These are phyloP conservation scores for Coemansia umbellata DNA, from an alignment of 192 early-diverging fungal species.

Conservation along the genomic window DNA sequence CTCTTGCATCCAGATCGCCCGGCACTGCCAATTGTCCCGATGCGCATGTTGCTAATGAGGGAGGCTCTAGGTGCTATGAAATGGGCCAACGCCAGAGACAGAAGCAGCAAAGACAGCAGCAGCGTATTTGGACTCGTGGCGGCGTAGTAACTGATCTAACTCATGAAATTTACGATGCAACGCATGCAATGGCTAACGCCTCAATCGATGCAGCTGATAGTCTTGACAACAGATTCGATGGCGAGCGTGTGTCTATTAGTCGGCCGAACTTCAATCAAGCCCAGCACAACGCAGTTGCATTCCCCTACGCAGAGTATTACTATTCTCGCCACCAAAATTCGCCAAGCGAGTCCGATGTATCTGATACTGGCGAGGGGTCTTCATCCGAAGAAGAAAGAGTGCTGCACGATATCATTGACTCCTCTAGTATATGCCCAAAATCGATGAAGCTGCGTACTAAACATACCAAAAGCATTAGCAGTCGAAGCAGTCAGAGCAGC, in stretches of 20 bases:
- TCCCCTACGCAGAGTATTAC: slow-evolving; percentile 20
- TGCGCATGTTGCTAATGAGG: background rate
- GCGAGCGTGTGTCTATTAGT: slow-evolving; percentile 33
- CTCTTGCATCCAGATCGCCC: background rate
- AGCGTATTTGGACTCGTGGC: slow-evolving; percentile 14
- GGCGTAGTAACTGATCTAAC: slow-evolving; percentile 23
- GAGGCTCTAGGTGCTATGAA: background rate
- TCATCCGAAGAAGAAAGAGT: background rate
- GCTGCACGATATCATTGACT: background rate
- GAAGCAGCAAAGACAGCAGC: slow-evolving; percentile 7
- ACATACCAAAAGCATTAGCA: background rate
- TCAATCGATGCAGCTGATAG: slow-evolving; percentile 24
- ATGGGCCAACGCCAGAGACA: background rate
- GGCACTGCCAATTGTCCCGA: background rate
- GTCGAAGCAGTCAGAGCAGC: background rate
- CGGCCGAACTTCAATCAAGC: slow-evolving; percentile 1
- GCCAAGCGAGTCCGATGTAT: slow-evolving; percentile 14
- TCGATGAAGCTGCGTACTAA: background rate
- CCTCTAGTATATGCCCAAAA: background rate
- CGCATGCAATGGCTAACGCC: slow-evolving; percentile 26
- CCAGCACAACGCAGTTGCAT: slow-evolving; percentile 4
- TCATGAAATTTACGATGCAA: slow-evolving; percentile 11
- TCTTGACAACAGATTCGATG: slow-evolving; percentile 23
- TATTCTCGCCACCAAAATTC: slow-evolving; percentile 4
- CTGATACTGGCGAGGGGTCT: slow-evolving; percentile 10